Percentiles rank a stretch among this genome's conserved stretches.
Conservation (phyloP, 129 eudicot species). For the Centaurea solstitialis region DNA sequence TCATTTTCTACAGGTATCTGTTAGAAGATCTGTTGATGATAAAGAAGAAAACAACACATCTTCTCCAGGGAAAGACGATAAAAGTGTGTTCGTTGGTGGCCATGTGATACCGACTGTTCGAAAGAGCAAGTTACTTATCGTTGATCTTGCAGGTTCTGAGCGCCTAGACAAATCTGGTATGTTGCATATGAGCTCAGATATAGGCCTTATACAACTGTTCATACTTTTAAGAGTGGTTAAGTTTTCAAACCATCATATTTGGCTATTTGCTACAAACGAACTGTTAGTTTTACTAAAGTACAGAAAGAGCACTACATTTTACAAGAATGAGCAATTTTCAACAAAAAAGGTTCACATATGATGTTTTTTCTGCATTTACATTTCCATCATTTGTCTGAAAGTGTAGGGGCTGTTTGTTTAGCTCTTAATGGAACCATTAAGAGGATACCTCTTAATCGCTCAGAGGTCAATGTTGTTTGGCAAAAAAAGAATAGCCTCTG, state of each 20-base stretch:
- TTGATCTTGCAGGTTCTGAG: conserved; percentile 99
- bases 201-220: not conserved
- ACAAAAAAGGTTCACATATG: not conserved
- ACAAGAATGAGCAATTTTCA: not conserved
- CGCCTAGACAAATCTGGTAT: conserved; percentile 88
- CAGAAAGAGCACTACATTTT: not conserved
- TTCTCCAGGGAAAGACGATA: conserved; percentile 34
- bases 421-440: too few relatives aligned
- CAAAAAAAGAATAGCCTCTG: too few relatives aligned
- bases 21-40: conserved; percentile 54
- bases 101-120: conserved; percentile 64
- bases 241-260: not conserved
- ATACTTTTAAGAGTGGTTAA: not conserved
- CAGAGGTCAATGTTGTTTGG: too few relatives aligned
- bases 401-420: too few relatives aligned
- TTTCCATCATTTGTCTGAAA: not conserved
- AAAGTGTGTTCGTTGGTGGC: conserved; percentile 38
- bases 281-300: not conserved
- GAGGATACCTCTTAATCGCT: too few relatives aligned
- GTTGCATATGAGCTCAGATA: conserved; percentile 17
- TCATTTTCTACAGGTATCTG: conserved; percentile 50
- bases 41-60: conserved; percentile 47
- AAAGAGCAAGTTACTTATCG: conserved; percentile 90
- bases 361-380: not conserved
- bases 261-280: not conserved